A percentile compares a stretch with the other conserved stretches of the same genome.
Evolutionary conservation across 169 alveolate species (phyloP).

Genomic region (Eimeria sp.): DNA sequence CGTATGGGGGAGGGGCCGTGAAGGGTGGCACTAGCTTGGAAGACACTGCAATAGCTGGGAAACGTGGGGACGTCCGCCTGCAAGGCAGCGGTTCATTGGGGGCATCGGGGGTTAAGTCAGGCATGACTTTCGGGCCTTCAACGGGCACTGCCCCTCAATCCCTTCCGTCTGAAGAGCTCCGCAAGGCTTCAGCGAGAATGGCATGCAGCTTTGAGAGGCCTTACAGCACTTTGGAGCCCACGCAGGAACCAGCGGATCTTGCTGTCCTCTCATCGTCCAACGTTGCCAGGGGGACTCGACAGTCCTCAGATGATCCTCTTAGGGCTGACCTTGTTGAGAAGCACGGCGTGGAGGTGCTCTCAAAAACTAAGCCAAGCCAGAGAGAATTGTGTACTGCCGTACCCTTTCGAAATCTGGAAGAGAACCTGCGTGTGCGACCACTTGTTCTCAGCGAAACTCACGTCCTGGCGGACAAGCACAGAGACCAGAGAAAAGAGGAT

Average conservation of each 20-base stretch:
- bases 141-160: neutral
- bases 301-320: neutral
- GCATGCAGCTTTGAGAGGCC: neutral
- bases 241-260: neutral
- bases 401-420: constrained; percentile 41
- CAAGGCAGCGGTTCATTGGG: neutral
- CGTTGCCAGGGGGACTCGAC: neutral
- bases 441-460: constrained; percentile 42
- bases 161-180: neutral
- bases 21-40: neutral
- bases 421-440: constrained; percentile 18
- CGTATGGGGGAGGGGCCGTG: neutral
- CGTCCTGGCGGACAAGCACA: constrained; percentile 9
- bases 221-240: neutral
- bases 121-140: neutral
- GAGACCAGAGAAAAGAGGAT: neutral
- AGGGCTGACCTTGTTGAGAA: constrained; percentile 2
- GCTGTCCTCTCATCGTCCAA: neutral
- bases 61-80: neutral
- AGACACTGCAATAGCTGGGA: constrained; percentile 52
- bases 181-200: neutral
- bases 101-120: neutral
- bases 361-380: neutral
- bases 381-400: neutral
- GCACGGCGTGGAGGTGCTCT: neutral